These are phyloP conservation scores for Aspergillus melleus DNA, from an alignment of 2,329 filamentous ascomycete species.

Conservation along the genomic window DNA sequence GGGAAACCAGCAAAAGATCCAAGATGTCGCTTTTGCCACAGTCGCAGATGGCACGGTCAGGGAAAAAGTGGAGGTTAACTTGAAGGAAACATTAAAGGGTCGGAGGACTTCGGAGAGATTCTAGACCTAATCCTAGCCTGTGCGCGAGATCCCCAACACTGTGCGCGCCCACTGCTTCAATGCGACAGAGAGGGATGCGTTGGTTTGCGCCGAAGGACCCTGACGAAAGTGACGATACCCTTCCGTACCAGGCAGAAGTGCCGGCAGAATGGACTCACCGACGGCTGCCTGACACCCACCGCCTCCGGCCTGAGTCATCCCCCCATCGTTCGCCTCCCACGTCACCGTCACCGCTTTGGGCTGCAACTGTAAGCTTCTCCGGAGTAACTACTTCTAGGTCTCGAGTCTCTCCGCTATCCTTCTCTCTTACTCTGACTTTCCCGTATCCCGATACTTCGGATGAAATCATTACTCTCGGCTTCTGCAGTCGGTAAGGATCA, in stretches of 20 bases:
- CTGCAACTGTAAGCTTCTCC: no score
- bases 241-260: background rate
- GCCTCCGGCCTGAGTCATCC: conserved; percentile 3
- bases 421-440: no score
- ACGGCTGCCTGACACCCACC: conserved; percentile 1
- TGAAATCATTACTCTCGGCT: background rate
- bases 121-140: background rate
- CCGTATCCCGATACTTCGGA: background rate
- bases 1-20: background rate
- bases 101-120: background rate
- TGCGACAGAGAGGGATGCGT: background rate
- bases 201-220: background rate
- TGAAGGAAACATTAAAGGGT: background rate
- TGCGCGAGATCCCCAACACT: background rate
- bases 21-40: background rate
- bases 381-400: no score
- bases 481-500: background rate
- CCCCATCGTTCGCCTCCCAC: conserved; percentile 5
- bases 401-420: no score
- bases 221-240: background rate
- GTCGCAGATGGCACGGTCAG: background rate
- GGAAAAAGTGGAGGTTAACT: background rate
- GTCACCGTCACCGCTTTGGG: conserved; percentile 1
- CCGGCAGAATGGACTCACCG: conserved; percentile 6
- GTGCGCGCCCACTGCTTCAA: background rate